A percentile compares a stretch with the other conserved stretches of the same genome.
These are phyloP conservation scores for Curvularia spicifera DNA, from an alignment of 2,329 filamentous ascomycete species.

Conservation along the genomic window DNA sequence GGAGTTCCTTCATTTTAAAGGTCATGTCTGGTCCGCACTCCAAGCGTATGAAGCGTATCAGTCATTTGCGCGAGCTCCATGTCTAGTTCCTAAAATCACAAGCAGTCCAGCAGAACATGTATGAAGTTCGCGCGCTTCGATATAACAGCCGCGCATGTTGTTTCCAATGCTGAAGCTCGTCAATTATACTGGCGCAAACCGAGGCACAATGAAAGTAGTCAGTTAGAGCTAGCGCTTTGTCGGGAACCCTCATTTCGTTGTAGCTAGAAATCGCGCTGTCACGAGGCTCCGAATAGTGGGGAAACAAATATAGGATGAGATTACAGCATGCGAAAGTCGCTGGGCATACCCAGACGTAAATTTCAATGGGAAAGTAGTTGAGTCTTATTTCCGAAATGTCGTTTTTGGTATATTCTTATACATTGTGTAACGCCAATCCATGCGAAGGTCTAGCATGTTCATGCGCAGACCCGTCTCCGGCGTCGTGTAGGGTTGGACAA, in stretches of 20 bases:
- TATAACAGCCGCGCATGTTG: slow-evolving; percentile 52
- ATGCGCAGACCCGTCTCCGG: slow-evolving; percentile 19
- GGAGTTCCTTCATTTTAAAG: too few species aligned
- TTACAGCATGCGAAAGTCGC: neutral
- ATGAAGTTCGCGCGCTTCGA: slow-evolving; percentile 34
- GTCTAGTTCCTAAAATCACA: too few species aligned
- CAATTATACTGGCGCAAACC: slow-evolving; percentile 8
- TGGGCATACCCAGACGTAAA: neutral
- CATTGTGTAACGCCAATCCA: slow-evolving; percentile 35
- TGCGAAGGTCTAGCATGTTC: slow-evolving; percentile 39
- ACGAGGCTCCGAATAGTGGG: neutral
- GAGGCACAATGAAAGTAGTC: slow-evolving; percentile 9
- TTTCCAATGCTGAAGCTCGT: slow-evolving; percentile 3
- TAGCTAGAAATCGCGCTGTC: neutral
- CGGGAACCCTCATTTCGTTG: slow-evolving; percentile 10
- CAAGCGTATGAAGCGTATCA: slow-evolving; percentile 48
- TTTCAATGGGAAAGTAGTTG: neutral
- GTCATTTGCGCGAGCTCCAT: slow-evolving; percentile 5
- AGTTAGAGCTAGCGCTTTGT: slow-evolving; percentile 13
- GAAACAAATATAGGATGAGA: neutral
- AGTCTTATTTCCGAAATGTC: slow-evolving; percentile 3
- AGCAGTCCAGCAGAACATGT: too few species aligned
- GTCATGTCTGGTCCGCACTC: too few species aligned
- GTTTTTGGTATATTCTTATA: slow-evolving; percentile 1
- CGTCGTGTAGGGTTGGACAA: neutral